These are phyloP conservation scores for Wickerhamiella qilinensis DNA, from an alignment of 805 yeast genomes.

Conservation along the genomic window DNA sequence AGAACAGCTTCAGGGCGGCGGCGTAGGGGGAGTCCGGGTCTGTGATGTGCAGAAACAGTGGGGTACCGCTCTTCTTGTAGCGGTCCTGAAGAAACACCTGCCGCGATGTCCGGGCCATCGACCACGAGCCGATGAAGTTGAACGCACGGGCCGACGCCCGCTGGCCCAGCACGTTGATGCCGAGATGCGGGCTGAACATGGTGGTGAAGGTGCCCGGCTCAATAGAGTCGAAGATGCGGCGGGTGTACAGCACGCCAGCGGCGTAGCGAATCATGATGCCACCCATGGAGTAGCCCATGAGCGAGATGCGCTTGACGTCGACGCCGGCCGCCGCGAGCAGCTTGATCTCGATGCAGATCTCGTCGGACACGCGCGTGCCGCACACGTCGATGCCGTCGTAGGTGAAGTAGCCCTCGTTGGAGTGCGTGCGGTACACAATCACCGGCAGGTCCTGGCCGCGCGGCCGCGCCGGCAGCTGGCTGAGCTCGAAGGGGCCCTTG, in stretches of 20 bases:
- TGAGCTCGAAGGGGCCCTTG: constrained; percentile 3
- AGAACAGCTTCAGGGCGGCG: constrained; percentile 38
- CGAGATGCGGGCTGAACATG: constrained; percentile 57
- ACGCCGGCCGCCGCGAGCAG: constrained; percentile 9
- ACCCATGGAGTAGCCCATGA: constrained; percentile 81
- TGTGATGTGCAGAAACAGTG: constrained; percentile 54
- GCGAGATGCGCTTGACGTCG: constrained; percentile 50
- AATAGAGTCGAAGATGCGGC: constrained; percentile 35
- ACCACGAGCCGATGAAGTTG: constrained; percentile 45
- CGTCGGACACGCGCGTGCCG: constrained; percentile 58
- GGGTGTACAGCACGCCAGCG: constrained; percentile 48
- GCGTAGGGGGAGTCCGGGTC: constrained; percentile 42
- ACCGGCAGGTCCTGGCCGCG: constrained; percentile 16
- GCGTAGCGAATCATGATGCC: constrained; percentile 73
- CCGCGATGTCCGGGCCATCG: constrained; percentile 55
- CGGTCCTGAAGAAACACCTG: constrained; percentile 43
- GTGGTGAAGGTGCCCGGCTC: constrained; percentile 44
- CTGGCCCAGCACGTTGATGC: constrained; percentile 41
- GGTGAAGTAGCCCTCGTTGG: constrained; percentile 59
- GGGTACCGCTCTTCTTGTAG: constrained; percentile 20
- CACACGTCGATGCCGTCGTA: constrained; percentile 81
- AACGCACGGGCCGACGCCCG: constrained; percentile 35
- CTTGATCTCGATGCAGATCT: constrained; percentile 32
- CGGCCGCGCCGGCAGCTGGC: constrained; percentile 7
- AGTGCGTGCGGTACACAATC: constrained; percentile 35